phyloP scores from a whole-genome alignment of 345 rosid species.

The Gossypioides kirkii region DNA sequence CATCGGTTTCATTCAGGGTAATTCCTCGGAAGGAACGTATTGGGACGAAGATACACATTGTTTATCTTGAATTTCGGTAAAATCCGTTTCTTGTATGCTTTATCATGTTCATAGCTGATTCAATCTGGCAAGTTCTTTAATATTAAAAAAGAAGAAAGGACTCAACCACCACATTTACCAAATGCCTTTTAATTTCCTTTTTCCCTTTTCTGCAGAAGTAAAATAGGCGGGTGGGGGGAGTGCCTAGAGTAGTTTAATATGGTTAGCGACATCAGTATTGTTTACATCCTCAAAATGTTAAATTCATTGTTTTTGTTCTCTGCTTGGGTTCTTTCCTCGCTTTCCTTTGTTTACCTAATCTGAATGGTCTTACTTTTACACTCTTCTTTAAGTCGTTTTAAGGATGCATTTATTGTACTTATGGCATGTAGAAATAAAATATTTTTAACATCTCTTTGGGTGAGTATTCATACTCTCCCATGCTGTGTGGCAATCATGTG shows the following conservation, averaged over 20 bases:
- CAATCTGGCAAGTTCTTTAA: background rate
- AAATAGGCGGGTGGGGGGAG: background rate
- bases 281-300: background rate
- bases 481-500: background rate
- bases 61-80: conserved; percentile 74
- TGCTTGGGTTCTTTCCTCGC: background rate
- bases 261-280: background rate
- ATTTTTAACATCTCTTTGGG: background rate
- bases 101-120: background rate
- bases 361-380: background rate
- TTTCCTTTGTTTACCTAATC: background rate
- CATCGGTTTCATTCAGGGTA: conserved; percentile 47
- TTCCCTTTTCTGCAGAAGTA: background rate
- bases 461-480: background rate
- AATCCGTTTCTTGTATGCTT: background rate
- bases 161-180: background rate
- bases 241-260: background rate
- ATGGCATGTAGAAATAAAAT: background rate
- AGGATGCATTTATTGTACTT: background rate
- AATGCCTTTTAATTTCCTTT: background rate
- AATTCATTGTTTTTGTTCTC: background rate
- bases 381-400: background rate
- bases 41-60: conserved; percentile 53
- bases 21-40: conserved; percentile 43
- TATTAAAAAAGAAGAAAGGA: background rate